Evolutionary conservation across 805 yeast species (phyloP), one percentile per base, ranked within the genome.

Genomic region (Saccharomycopsis olivae): DNA sequence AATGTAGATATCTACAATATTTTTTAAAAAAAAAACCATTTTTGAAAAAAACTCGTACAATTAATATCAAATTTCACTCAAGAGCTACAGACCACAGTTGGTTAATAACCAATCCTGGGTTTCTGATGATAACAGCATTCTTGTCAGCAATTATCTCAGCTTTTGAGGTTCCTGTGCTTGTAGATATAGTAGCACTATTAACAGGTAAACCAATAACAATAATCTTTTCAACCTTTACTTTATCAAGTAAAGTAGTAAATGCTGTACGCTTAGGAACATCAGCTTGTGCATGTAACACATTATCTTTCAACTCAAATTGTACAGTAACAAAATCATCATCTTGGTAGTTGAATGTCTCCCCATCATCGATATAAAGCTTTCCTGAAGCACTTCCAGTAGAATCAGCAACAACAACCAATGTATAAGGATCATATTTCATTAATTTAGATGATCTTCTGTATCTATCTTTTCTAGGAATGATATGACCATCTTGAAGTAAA

Each of bases 371-470:
- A 55, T 87, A 88, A 24, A 88, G 55, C 4, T 63, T 64, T 2
- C 83, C 82, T 0, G 57, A 56, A 0, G 88, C 86, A 5, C 51
- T 47, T 1, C 76, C 78, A 2, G 59, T 50, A 2, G 53, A 49
- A 41, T 65, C 65, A 9, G 78, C 65, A 0, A 83, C 84, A 32
- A 88, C 60, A 2, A 78, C 66, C 28, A 88, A 51, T 0, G 94
- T 81, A 55, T 76, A 85, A 3, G 96, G 95, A 55, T 88, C 97
- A 47, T 68, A 60, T 19, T 55, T 62, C 89, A 82, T 84, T 47
- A 83, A 61, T 53, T 68, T 75, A 3, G 94, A 61, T 0, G 95
- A 82, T 48, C 97, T 71, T 55, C 98, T 75, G 48, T 75, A 71
- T 48, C 94, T 71, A 36, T 77, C 82, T 46, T 78, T 80, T 28